phyloP scores from a whole-genome alignment of 805 yeast genomes.

The Lipomyces sp. region DNA sequence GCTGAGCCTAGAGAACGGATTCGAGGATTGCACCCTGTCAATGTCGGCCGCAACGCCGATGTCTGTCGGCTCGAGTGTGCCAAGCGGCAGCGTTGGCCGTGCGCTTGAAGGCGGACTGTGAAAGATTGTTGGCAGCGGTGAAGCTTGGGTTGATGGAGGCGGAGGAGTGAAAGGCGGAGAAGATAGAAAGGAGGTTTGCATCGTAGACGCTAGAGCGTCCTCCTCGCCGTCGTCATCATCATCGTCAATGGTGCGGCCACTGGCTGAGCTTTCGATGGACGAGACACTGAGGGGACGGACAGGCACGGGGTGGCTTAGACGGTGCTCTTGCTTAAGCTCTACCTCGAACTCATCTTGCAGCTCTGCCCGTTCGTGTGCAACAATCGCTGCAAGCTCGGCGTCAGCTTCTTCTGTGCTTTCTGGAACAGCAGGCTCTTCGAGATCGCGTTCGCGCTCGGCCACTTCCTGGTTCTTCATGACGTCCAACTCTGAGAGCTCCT shows the following conservation, averaged over 20 bases:
- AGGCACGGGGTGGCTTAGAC: not conserved
- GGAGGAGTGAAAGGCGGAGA: not conserved
- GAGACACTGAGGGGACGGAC: not conserved
- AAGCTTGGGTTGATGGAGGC: not conserved
- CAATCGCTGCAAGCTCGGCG: not conserved
- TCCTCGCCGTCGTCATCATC: not conserved
- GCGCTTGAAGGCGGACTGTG: not conserved
- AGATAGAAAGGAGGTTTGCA: not conserved
- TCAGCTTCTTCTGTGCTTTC: not conserved
- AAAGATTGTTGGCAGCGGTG: slow-evolving; percentile 1
- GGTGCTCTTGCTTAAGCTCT: not conserved
- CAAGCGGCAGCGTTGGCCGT: slow-evolving; percentile 13
- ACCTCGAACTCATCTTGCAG: not conserved
- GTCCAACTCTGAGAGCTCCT: slow-evolving; percentile 2
- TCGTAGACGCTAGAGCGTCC: not conserved
- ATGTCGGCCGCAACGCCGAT: slow-evolving; percentile 14
- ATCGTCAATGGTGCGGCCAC: not conserved
- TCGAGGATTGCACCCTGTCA: slow-evolving; percentile 8
- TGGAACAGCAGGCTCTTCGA: not conserved
- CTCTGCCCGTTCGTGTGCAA: not conserved
- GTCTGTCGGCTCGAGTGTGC: slow-evolving; percentile 23
- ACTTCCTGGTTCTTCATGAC: not conserved
- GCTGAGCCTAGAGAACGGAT: not conserved
- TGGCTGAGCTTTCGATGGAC: not conserved
- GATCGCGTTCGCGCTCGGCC: not conserved